phyloP scores from a whole-genome alignment of 2,329 filamentous ascomycete species.

The Penicillium sp. region DNA sequence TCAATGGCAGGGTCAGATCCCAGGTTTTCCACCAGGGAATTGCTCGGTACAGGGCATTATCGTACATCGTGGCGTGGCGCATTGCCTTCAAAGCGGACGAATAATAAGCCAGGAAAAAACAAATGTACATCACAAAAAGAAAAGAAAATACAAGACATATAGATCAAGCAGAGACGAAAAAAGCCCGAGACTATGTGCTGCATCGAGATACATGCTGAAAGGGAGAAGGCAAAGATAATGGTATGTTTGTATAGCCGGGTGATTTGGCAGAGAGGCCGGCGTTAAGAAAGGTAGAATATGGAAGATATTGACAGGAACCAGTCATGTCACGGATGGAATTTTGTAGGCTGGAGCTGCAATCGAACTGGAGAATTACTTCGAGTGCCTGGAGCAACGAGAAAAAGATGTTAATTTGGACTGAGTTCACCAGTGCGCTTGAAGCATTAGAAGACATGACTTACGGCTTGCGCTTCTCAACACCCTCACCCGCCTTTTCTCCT shows the following conservation, averaged over 20 bases:
- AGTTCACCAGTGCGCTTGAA: no score
- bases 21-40: constrained; percentile 4
- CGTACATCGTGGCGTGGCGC: constrained; percentile 27
- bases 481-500: constrained; percentile 22
- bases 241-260: neutral
- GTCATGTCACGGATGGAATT: neutral
- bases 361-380: constrained; percentile 14
- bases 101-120: constrained; percentile 1
- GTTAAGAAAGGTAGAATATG: neutral
- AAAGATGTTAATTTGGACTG: neutral
- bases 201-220: neutral
- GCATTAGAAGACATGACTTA: constrained; percentile 18
- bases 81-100: constrained; percentile 6
- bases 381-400: constrained; percentile 10
- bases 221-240: neutral
- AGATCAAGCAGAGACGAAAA: neutral
- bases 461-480: constrained; percentile 38
- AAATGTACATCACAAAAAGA: constrained; percentile 4
- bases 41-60: constrained; percentile 21
- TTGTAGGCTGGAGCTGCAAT: neutral
- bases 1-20: neutral
- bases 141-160: neutral
- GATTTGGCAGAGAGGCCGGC: neutral
- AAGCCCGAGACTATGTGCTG: neutral
- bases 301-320: constrained; percentile 1